Evolutionary conservation across 176 grass and related monocot species (phyloP).

Genomic region (Carex scoparia): DNA sequence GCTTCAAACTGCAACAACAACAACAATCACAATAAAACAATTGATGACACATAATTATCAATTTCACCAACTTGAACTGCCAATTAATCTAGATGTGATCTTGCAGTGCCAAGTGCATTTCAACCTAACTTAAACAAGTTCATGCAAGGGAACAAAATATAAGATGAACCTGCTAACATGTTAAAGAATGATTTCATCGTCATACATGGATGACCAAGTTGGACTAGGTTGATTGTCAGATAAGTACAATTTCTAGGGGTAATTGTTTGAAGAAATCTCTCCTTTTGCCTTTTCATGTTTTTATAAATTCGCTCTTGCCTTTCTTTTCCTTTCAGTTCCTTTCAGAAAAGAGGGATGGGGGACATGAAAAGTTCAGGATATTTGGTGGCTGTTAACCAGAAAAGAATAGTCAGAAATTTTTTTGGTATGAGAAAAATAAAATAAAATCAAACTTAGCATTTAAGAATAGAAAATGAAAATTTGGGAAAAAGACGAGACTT

Average conservation of each 20-base stretch:
- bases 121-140: background rate
- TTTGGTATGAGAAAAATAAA: too few species aligned
- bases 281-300: background rate
- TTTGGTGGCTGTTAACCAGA: background rate
- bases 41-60: background rate
- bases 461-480: too few species aligned
- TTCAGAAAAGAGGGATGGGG: background rate
- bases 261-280: background rate
- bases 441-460: too few species aligned
- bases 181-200: background rate
- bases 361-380: background rate
- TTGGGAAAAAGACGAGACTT: too few species aligned
- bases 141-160: background rate
- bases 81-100: background rate
- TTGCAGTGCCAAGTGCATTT: background rate
- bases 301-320: background rate
- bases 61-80: background rate
- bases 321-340: background rate
- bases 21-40: constrained; percentile 6
- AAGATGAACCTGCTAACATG: background rate
- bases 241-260: background rate
- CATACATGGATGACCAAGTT: background rate
- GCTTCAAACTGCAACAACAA: constrained; percentile 11
- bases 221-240: background rate
- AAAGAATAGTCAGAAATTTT: background rate